These are phyloP conservation scores for Plasmodium sp. DNA, from an alignment of 169 alveolate species.

Conservation along the genomic window DNA sequence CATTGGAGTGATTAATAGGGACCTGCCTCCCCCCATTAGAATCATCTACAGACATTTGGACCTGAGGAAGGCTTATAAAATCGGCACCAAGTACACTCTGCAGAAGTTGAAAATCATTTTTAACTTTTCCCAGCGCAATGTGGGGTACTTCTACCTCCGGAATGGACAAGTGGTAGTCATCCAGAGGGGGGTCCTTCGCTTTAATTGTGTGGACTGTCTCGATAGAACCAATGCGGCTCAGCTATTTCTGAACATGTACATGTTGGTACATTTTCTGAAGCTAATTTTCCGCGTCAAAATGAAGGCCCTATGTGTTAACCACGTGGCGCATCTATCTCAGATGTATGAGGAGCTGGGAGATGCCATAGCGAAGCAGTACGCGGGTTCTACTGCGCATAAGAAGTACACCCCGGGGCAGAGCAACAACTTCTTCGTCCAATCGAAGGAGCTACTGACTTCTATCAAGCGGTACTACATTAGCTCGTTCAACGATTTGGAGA, in stretches of 20 bases:
- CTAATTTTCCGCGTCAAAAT: slow-evolving; percentile 41
- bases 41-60: slow-evolving; percentile 74
- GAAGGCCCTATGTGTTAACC: slow-evolving; percentile 23
- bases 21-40: slow-evolving; percentile 71
- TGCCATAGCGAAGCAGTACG: slow-evolving; percentile 84
- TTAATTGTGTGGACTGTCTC: slow-evolving; percentile 98
- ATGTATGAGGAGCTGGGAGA: slow-evolving; percentile 83
- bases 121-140: slow-evolving; percentile 7
- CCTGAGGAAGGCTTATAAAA: slow-evolving; percentile 73
- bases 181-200: slow-evolving; percentile 95
- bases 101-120: slow-evolving; percentile 74
- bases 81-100: slow-evolving; percentile 56
- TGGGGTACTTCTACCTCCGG: slow-evolving; percentile 60
- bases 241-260: slow-evolving; percentile 72
- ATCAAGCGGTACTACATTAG: slow-evolving; percentile 79
- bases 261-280: slow-evolving; percentile 71
- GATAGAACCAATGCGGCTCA: slow-evolving; percentile 97
- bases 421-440: slow-evolving; percentile 73
- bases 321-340: slow-evolving; percentile 59
- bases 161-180: slow-evolving; percentile 1
- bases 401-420: slow-evolving; percentile 78
- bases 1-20: slow-evolving; percentile 63
- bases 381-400: slow-evolving; percentile 85
- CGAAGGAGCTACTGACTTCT: slow-evolving; percentile 81
- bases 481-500: slow-evolving; percentile 82